These are phyloP conservation scores for Mangifera indica DNA, from an alignment of 345 rosid species.

Conservation along the genomic window DNA sequence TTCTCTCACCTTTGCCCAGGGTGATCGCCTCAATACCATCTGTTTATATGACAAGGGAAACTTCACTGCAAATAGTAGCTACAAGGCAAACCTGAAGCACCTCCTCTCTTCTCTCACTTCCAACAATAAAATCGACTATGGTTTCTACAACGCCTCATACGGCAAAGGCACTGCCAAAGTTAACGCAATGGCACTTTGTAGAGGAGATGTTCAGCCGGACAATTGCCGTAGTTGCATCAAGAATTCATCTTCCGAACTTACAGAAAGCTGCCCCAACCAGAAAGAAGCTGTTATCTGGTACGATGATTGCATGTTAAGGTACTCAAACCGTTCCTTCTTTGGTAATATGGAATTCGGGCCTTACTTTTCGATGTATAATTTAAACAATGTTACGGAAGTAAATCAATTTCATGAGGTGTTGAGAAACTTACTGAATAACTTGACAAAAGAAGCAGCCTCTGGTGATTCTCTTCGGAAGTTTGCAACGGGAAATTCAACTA, in stretches of 20 bases:
- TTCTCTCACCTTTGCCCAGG: constrained; percentile 4
- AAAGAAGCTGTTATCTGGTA: constrained; percentile 40
- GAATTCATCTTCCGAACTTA: constrained; percentile 22
- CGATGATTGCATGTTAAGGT: constrained; percentile 40
- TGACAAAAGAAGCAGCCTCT: constrained; percentile 17
- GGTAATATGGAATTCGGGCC: constrained; percentile 26
- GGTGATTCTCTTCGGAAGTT: constrained; percentile 28
- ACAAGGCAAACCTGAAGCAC: constrained; percentile 32
- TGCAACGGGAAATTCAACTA: constrained; percentile 20
- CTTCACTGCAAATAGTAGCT: constrained; percentile 31
- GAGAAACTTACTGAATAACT: constrained; percentile 6
- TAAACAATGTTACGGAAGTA: not conserved
- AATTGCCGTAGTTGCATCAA: constrained; percentile 37
- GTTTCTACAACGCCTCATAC: constrained; percentile 30
- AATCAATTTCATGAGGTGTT: constrained; percentile 15
- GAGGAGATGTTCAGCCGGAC: constrained; percentile 39
- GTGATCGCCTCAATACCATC: not conserved
- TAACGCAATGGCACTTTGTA: constrained; percentile 35
- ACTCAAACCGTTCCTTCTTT: constrained; percentile 30
- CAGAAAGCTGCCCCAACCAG: constrained; percentile 15
- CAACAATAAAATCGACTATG: constrained; percentile 6
- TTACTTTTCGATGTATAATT: not conserved
- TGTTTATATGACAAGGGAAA: constrained; percentile 36
- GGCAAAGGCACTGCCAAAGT: constrained; percentile 31
- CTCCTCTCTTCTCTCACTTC: constrained; percentile 35